phyloP scores from a whole-genome alignment of 345 rosid species.

The Limnanthes douglasii region DNA sequence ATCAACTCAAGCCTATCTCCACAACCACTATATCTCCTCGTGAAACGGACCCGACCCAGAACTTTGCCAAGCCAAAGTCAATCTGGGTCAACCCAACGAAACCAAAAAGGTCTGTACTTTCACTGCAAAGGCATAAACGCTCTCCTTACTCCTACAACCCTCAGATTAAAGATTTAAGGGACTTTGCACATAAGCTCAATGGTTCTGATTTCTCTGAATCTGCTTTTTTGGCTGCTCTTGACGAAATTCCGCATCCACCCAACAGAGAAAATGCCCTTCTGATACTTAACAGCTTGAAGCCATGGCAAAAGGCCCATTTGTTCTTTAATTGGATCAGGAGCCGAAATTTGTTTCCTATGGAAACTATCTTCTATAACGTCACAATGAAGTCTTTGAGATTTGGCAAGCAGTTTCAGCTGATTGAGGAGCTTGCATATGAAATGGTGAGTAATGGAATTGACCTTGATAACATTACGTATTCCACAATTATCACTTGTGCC shows the following conservation, averaged over 20 bases:
- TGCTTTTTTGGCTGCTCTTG: slow-evolving; percentile 26
- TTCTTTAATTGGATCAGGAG: slow-evolving; percentile 68
- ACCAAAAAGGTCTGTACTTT: slow-evolving; percentile 78
- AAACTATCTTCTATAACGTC: slow-evolving; percentile 69
- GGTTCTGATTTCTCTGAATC: slow-evolving; percentile 35
- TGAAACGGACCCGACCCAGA: slow-evolving; percentile 15
- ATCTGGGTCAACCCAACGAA: slow-evolving; percentile 73
- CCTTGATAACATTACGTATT: slow-evolving; percentile 91
- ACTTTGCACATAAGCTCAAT: slow-evolving; percentile 56
- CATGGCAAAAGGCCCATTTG: slow-evolving; percentile 53
- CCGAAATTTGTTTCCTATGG: slow-evolving; percentile 61
- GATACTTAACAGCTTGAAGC: slow-evolving; percentile 47
- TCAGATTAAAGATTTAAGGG: slow-evolving; percentile 38
- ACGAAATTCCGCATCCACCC: slow-evolving; percentile 41
- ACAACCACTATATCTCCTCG: slow-evolving; percentile 37
- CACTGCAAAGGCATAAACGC: slow-evolving; percentile 65
- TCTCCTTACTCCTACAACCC: slow-evolving; percentile 52
- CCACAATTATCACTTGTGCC: slow-evolving; percentile 85
- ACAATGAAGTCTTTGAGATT: slow-evolving; percentile 75
- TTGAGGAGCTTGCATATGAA: slow-evolving; percentile 70
- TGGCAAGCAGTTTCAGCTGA: slow-evolving; percentile 72
- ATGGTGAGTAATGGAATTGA: slow-evolving; percentile 58
- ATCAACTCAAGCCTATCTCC: slow-evolving; percentile 74
- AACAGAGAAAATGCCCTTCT: slow-evolving; percentile 51
- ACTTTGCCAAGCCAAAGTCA: slow-evolving; percentile 63